A percentile compares a stretch with the other conserved stretches of the same genome.
These are phyloP conservation scores for Quercus parvula DNA, from an alignment of 306 rosid genomes.

Conservation along the genomic window DNA sequence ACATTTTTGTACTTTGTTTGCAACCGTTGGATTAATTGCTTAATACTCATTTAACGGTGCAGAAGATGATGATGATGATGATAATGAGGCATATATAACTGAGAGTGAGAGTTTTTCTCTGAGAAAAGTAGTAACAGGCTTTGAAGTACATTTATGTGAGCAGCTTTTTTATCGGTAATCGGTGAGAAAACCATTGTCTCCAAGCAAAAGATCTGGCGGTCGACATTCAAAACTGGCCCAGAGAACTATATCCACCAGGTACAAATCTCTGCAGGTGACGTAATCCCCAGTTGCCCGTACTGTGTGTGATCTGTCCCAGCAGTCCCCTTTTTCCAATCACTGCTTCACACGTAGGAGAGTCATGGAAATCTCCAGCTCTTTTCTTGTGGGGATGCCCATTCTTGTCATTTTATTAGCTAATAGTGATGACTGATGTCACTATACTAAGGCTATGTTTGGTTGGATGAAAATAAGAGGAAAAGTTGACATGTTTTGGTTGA, in stretches of 20 bases:
- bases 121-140: not conserved
- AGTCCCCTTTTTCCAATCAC: not conserved
- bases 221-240: constrained; percentile 12
- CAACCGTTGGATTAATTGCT: not conserved
- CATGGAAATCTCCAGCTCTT: not conserved
- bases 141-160: not conserved
- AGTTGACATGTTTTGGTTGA: rapidly evolving
- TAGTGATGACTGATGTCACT: too few relatives aligned
- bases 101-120: constrained; percentile 4
- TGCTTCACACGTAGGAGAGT: constrained; percentile 1
- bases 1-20: not conserved
- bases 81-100: not conserved
- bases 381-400: not conserved
- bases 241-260: not conserved
- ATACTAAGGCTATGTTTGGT: too few relatives aligned
- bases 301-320: constrained; percentile 6
- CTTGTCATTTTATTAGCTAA: not conserved
- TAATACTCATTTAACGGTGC: not conserved
- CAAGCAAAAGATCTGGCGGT: constrained; percentile 41
- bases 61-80: not conserved
- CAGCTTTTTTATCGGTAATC: constrained; percentile 27
- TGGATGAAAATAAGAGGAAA: too few relatives aligned
- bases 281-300: constrained; percentile 26
- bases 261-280: constrained; percentile 34
- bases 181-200: not conserved